Evolutionary conservation across 1,284 basidiomycete genomes (phyloP).

Genomic region (Termitomyces sp.): DNA sequence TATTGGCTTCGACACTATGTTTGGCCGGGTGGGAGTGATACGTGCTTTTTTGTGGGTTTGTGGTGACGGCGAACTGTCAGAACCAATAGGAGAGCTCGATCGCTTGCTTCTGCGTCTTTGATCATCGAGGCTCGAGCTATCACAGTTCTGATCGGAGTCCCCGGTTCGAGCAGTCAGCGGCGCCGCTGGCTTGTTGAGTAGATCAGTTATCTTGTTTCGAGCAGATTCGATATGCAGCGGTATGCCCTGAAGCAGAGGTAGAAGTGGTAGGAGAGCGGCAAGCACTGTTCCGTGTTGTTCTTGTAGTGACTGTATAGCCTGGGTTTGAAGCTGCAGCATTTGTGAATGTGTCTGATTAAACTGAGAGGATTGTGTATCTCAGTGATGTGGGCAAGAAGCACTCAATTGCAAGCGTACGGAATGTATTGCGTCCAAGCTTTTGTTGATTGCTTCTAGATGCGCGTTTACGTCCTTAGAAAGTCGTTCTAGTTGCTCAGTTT

Average conservation of each 20-base stretch:
- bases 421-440: slow-evolving; percentile 53
- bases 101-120: slow-evolving; percentile 10
- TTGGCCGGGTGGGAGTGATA: not conserved
- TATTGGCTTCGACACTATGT: not conserved
- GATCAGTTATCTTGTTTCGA: slow-evolving; percentile 37
- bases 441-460: slow-evolving; percentile 46
- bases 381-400: not conserved
- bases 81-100: slow-evolving; percentile 13
- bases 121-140: not conserved
- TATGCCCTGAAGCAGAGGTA: slow-evolving; percentile 53
- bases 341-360: slow-evolving; percentile 42
- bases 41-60: slow-evolving; percentile 11
- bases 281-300: slow-evolving; percentile 52
- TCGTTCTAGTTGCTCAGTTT: slow-evolving; percentile 38
- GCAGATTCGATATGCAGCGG: slow-evolving; percentile 53
- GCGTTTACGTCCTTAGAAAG: slow-evolving; percentile 35
- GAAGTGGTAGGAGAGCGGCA: slow-evolving; percentile 46
- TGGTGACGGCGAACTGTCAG: slow-evolving; percentile 7
- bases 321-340: slow-evolving; percentile 46
- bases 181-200: slow-evolving; percentile 22
- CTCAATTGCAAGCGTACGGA: slow-evolving; percentile 9
- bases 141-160: slow-evolving; percentile 3
- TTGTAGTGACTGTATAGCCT: slow-evolving; percentile 50
- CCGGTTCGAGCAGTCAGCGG: slow-evolving; percentile 10
- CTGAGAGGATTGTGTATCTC: slow-evolving; percentile 22